Evolutionary conservation across 345 rosid genomes (phyloP), one percentile per base, ranked within the genome.

Genomic region (Turnera subulata): DNA sequence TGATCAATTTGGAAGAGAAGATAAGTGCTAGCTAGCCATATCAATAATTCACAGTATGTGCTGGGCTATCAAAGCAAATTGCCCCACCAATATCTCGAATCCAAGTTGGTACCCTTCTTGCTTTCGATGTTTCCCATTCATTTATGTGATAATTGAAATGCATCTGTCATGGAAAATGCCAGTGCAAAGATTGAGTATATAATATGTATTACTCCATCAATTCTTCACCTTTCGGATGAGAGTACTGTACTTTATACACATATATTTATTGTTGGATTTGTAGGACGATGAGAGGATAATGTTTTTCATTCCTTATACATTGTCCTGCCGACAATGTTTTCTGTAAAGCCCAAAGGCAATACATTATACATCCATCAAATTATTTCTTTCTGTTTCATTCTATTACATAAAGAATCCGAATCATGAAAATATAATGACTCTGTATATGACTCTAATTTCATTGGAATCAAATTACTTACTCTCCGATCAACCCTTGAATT

Each of bases 71-170:
- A 11, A 49, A 24, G 16, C 35, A 2, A 14, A 6, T 25, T 40
- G 65, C 25, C 62, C 55, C 50, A 48, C 50, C 48, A 19, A 18
- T 15, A n/a, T n/a, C n/a, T n/a, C n/a, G n/a, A n/a, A n/a, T n/a
- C n/a, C n/a, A n/a, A n/a, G n/a, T n/a, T n/a, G n/a, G n/a, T n/a
- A n/a, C n/a, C n/a, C n/a, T 25, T 26, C 12, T 20, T 6, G 48
- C 48, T 45, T 59, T 13, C 22, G 2, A 58, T 33, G 43, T 6
- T 6, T 53, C 11, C 10, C 29, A n/a, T 45, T 5, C 46, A 20
- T 20, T 2, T 48, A n/a, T n/a, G 11, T 53, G 19, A 53, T 37
- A 20, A 53, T 39, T 55, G 46, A 10, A 35, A 54, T 15, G 25
- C 2, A 1, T 21, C 35, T 37, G 17, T 16, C 1, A n/a, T n/a